Evolutionary conservation across 2,329 filamentous ascomycete species (phyloP), one percentile per base, ranked within the genome.

Genomic region (Ambrosiella cleistominuta): DNA sequence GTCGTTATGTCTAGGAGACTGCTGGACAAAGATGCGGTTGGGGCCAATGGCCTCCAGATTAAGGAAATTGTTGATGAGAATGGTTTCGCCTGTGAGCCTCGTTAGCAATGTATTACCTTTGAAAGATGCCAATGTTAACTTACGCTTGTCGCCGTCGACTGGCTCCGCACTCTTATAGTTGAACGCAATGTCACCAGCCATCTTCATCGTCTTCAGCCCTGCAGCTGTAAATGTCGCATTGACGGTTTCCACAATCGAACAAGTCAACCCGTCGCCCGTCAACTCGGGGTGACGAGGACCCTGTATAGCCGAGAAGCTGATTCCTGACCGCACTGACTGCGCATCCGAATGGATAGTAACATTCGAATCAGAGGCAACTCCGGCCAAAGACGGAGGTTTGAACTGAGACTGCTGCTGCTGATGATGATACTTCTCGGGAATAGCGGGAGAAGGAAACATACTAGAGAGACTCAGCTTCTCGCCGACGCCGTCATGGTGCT

Each of bases 161-260:
- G 64, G 62, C 15, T 77, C 68, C 58, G 71, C 66, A 17, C 73
- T 66, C 62, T 93, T 93, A 68, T 90, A 90, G 19, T 84, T 81
- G 63, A 98, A 80, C 2, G 91, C 93, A 63, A 98, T 82, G 71
- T 98, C 91, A 60, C 93, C 93, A 50, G 83, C 81, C 19, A 96
- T 80, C 60, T 84, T 85, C 12, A 83, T 82, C 54, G 81, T 83
- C 62, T 80, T 86, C 9, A 90, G 71, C 11, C 74, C 74, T 7
- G 87, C 86, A 39, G 84, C 79, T 59, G 90, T 84, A 66, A 96
- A 94, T 57, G 81, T 81, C 12, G 86, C 87, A 61, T 82, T 93
- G n/a, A 97, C 81, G 0, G 86, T 93, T 69, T 98, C 93, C 55
- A 97, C 85, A 58, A 97, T 79, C 12, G 91, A 97, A 2, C 86